A percentile compares a stretch with the other conserved stretches of the same genome.
Evolutionary conservation across 2,329 filamentous ascomycete genomes (phyloP).

Genomic region (Intubia oerlemansii): DNA sequence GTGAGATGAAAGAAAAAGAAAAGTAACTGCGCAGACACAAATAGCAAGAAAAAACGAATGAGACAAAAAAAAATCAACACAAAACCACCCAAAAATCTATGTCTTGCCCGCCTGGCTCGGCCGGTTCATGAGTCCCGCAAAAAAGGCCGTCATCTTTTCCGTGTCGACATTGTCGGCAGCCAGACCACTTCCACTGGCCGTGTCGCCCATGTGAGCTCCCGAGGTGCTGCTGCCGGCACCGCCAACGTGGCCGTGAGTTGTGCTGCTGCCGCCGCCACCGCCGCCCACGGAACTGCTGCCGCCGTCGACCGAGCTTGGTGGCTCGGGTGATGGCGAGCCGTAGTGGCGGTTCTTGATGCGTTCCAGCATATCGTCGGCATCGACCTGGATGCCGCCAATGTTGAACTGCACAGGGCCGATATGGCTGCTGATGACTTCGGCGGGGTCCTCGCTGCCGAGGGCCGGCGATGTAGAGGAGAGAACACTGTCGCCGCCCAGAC

Average conservation of each 20-base stretch:
- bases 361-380: slow-evolving; percentile 83
- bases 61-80: too few relatives aligned
- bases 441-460: slow-evolving; percentile 13
- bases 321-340: slow-evolving; percentile 20
- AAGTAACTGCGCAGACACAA: too few relatives aligned
- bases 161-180: slow-evolving; percentile 30
- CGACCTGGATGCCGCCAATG: slow-evolving; percentile 90
- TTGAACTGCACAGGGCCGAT: slow-evolving; percentile 95
- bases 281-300: slow-evolving; percentile 3
- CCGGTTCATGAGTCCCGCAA: slow-evolving; percentile 36
- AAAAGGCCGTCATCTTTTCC: slow-evolving; percentile 37
- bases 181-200: too few relatives aligned
- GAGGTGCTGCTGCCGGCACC: too few relatives aligned
- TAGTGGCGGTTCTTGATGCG: slow-evolving; percentile 50
- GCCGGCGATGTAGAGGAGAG: too few relatives aligned
- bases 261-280: neutral
- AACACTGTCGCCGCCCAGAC: too few relatives aligned
- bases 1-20: neutral
- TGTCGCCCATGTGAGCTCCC: too few relatives aligned
- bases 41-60: too few relatives aligned
- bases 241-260: neutral
- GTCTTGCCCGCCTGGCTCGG: slow-evolving; percentile 7
- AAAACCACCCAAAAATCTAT: too few relatives aligned
- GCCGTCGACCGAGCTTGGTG: slow-evolving; percentile 17
- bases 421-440: slow-evolving; percentile 42